Evolutionary conservation across 2,329 filamentous ascomycete species (phyloP).

Genomic region (Cryphonectria carpinicola): DNA sequence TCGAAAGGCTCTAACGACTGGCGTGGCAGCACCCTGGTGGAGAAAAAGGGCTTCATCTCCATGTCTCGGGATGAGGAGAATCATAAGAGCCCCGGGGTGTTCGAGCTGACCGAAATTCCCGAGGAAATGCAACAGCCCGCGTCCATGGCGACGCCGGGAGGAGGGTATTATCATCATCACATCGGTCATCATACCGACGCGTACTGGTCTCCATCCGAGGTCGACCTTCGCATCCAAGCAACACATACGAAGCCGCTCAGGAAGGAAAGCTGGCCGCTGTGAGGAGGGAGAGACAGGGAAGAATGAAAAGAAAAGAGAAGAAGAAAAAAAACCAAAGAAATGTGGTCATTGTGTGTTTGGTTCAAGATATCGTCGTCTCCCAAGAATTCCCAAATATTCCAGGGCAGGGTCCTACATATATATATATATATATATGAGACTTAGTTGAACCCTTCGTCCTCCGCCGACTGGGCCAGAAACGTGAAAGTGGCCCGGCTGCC

Average conservation of each 20-base stretch:
- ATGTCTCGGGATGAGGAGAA: conserved; percentile 26
- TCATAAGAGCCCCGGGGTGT: conserved; percentile 18
- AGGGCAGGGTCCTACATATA: background rate
- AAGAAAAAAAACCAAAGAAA: background rate
- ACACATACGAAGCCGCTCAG: conserved; percentile 10
- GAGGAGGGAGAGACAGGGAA: background rate
- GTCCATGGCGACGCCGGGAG: background rate
- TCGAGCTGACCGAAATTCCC: conserved; percentile 23
- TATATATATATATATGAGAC: background rate
- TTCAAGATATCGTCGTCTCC: background rate
- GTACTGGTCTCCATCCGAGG: conserved; percentile 22
- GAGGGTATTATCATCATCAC: background rate
- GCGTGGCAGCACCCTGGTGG: conserved; percentile 25
- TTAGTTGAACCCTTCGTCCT: background rate
- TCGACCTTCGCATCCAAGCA: conserved; percentile 9
- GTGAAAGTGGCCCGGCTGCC: background rate
- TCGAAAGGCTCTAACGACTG: conserved; percentile 17
- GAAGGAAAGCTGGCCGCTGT: conserved; percentile 15
- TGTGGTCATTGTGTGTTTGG: background rate
- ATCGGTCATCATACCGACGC: conserved; percentile 21
- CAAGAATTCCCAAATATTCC: background rate
- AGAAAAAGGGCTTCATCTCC: conserved; percentile 17
- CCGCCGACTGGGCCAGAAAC: background rate
- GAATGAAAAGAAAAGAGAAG: background rate
- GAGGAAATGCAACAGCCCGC: conserved; percentile 14